Evolutionary conservation across 805 yeast species (phyloP), one percentile per base, ranked within the genome.

Genomic region (Cyberlindnera subsufficiens): DNA sequence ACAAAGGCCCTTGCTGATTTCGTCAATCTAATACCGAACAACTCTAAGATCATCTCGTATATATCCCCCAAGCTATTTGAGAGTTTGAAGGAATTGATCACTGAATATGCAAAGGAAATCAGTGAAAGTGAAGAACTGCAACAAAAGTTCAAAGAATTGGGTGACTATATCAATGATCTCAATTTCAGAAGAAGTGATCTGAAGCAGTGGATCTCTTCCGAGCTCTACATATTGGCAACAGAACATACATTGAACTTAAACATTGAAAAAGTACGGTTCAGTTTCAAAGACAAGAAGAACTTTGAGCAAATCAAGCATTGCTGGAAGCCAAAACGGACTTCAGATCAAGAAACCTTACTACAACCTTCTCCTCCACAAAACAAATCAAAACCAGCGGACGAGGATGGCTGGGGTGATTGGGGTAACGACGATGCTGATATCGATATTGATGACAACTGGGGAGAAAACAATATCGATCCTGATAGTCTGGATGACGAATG

Each of bases 401-500:
- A 46, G 29, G 56, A 47, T 32, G 57, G 41, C 13, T 54, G 58
- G 59, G 58, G 46, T 34, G 52, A 49, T 5, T 54, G 58, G 58
- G 55, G 42, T 35, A 52, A 49, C 39, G 51, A 51, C 13, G 50
- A 49, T 15, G 47, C 46, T 4, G 47, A 39, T 14, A 39, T 40
- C 15, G 35, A n/a, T 14, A 31, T 20, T 10, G 29, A 18, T 18
- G 35, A 38, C 32, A 19, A 16, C 4, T 36, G 38, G 32, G 38
- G 36, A 18, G 18, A 36, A 13, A 27, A 34, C 25, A 32, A 18
- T 19, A 16, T 15, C 20, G 30, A 40, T 9, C 33, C 14, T 5
- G 29, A 35, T 17, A 16, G 16, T 13, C 15, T 16, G 5, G 30
- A 37, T 37, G 41, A 37, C 22, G 38, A 35, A 5, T 16, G 37